Evolutionary conservation across 495 filamentous ascomycete genomes (phyloP), one percentile per base, ranked within the genome.

Genomic region (Aspergillus conjunctus): DNA sequence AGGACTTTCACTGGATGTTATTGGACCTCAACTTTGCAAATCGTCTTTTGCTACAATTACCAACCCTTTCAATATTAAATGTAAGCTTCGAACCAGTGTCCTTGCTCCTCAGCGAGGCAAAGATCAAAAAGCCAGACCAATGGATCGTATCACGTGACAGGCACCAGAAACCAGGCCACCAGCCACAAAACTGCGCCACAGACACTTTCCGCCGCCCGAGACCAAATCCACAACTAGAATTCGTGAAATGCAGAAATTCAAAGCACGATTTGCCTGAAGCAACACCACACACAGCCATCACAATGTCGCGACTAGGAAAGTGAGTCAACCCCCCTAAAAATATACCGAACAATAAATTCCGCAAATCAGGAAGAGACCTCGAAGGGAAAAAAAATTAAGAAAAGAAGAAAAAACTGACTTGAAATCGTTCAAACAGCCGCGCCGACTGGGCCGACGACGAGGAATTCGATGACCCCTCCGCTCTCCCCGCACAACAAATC

Each of bases 401-500:
- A 8, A 52, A 20, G 56, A 30, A 43, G 34, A 45, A 17, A 44
- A 55, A 21, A 31, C 10, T 41, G 15, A 33, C 52, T 65, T 71
- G 64, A 70, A 61, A 56, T 66, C 63, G 59, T 52, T 37, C 8
- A 21, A 71, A 21, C 64, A 87, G 84, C 73, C 84, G 85, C 61
- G 83, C 85, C 70, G 88, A 98, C 84, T 98, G 94, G 94, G 95
- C 94, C 71, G 95, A 97, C 80, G 94, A 98, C 70, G 91, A 96
- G 61, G 88, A 91, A 77, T 92, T 96, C 67, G 94, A 97, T 77
- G 82, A 88, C 73, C 77, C 86, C 70, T 82, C 83, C 69, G 86
- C 87, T 32, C 89, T 98, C 63, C 94, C 95, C 54, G 83, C 90
- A 50, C 88, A 88, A 58, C 87, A 93, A 76, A 87, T 93, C 60